phyloP scores from a whole-genome alignment of 2,329 filamentous ascomycete species.

The Arthrobotrys entomopaga region DNA sequence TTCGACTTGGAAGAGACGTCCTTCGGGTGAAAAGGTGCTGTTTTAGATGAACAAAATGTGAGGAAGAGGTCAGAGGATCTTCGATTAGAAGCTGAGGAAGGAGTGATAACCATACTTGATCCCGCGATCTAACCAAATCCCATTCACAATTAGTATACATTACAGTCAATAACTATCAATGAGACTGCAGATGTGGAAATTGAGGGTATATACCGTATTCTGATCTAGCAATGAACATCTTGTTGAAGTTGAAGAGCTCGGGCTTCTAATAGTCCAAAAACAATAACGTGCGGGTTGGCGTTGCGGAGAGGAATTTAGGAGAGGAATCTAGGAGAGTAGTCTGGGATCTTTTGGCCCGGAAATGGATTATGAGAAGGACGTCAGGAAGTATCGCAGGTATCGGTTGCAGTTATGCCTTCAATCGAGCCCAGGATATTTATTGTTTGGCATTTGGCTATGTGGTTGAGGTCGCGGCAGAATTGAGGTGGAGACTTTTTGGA shows the following conservation, averaged over 20 bases:
- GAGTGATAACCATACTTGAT: slow-evolving; percentile 78
- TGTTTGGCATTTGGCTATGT: no score
- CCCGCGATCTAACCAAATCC: slow-evolving; percentile 78
- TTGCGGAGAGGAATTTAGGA: no score
- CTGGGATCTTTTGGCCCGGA: no score
- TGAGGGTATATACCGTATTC: slow-evolving; percentile 82
- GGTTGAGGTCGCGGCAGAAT: slow-evolving; percentile 46
- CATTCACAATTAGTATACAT: slow-evolving; percentile 60
- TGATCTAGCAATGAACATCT: slow-evolving; percentile 99
- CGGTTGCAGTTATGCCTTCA: no score
- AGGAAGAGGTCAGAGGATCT: slow-evolving; percentile 5
- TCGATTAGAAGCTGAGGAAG: slow-evolving; percentile 56
- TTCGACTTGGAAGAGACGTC: slow-evolving; percentile 99
- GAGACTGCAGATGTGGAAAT: background rate
- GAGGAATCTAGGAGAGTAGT: no score
- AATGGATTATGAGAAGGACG: no score
- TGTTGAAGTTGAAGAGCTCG: background rate
- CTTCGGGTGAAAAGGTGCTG: slow-evolving; percentile 99
- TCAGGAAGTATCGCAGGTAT: no score
- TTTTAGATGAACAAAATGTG: slow-evolving; percentile 43
- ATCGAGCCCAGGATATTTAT: no score
- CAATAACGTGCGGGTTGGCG: no score
- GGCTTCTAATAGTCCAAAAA: background rate
- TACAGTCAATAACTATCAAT: slow-evolving; percentile 29
- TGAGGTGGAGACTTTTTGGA: slow-evolving; percentile 36